Conservation (phyloP, 2,329 filamentous ascomycete genomes). For the Fusarium oxysporum region DNA sequence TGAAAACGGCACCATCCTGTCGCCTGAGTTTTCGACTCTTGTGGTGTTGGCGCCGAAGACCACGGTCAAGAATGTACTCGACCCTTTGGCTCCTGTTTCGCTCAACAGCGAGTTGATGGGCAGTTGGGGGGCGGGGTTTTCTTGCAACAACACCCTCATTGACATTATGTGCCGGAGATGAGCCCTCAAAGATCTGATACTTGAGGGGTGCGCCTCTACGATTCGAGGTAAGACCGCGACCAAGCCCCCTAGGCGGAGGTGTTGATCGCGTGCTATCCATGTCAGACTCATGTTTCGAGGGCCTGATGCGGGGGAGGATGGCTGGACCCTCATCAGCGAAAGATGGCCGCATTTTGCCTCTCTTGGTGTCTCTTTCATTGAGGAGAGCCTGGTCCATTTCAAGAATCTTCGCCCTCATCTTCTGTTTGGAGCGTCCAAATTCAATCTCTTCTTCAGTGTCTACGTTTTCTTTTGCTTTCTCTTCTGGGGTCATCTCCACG, state of each 20-base stretch:
- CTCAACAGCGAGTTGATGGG: slow-evolving; percentile 85
- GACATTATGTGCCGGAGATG: slow-evolving; percentile 67
- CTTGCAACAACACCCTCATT: slow-evolving; percentile 67
- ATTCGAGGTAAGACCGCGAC: slow-evolving; percentile 42
- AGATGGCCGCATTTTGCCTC: slow-evolving; percentile 57
- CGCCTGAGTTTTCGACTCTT: slow-evolving; percentile 70
- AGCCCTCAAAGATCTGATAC: slow-evolving; percentile 70
- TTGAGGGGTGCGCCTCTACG: slow-evolving; percentile 64
- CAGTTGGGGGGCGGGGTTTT: slow-evolving; percentile 80
- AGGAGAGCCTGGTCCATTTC: slow-evolving; percentile 79
- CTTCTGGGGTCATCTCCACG: slow-evolving; percentile 71
- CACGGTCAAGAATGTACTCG: slow-evolving; percentile 84
- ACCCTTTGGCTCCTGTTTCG: slow-evolving; percentile 82
- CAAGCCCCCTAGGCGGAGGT: slow-evolving; percentile 53
- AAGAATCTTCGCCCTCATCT: slow-evolving; percentile 79
- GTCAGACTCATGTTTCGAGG: slow-evolving; percentile 68
- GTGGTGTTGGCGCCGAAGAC: slow-evolving; percentile 74
- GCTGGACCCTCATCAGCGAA: slow-evolving; percentile 66
- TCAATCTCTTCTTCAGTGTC: slow-evolving; percentile 76
- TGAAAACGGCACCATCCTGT: slow-evolving; percentile 73
- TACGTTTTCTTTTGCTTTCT: slow-evolving; percentile 77
- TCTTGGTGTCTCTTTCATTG: slow-evolving; percentile 69
- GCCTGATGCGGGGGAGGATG: slow-evolving; percentile 71
- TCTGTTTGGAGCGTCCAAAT: slow-evolving; percentile 79
- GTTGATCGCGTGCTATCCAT: slow-evolving; percentile 60